Evolutionary conservation across 2,329 filamentous ascomycete species (phyloP).

Genomic region (Penicillium rolfsii): DNA sequence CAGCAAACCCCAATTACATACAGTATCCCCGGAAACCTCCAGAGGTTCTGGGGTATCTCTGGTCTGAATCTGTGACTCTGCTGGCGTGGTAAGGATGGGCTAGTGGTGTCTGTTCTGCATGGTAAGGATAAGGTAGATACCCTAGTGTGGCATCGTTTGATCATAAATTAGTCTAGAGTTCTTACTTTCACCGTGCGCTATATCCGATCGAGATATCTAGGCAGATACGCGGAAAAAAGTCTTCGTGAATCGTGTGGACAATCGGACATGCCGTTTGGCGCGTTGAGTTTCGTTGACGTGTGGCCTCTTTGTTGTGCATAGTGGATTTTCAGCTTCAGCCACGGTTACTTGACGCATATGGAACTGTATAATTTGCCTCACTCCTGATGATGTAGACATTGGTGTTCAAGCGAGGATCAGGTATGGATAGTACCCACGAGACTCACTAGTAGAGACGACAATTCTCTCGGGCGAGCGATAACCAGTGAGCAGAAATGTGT

Average conservation of each 20-base stretch:
- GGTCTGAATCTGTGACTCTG: neutral
- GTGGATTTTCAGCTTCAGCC: neutral
- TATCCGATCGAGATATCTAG: neutral
- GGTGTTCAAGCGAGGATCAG: slow-evolving; percentile 15
- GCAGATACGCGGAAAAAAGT: neutral
- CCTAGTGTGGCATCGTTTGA: neutral
- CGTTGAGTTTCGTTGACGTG: neutral
- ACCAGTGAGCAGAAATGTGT: neutral
- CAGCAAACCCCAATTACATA: neutral
- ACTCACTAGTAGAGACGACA: slow-evolving; percentile 15
- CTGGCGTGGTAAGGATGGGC: neutral
- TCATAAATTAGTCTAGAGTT: neutral
- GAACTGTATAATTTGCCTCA: neutral
- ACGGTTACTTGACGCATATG: neutral
- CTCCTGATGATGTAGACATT: too few relatives aligned
- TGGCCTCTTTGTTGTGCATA: neutral
- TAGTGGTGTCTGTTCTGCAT: neutral
- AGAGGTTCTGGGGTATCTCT: neutral
- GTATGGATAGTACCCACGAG: slow-evolving; percentile 17
- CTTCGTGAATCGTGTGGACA: too few relatives aligned
- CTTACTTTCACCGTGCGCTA: too few relatives aligned
- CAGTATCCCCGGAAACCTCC: slow-evolving; percentile 11
- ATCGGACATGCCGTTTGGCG: neutral
- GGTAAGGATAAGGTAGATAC: neutral
- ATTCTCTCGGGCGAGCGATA: neutral